Percentiles rank a stretch among this genome's conserved stretches.
phyloP scores from a whole-genome alignment of 2,329 filamentous ascomycete genomes.

The Dissoconium aciculare region DNA sequence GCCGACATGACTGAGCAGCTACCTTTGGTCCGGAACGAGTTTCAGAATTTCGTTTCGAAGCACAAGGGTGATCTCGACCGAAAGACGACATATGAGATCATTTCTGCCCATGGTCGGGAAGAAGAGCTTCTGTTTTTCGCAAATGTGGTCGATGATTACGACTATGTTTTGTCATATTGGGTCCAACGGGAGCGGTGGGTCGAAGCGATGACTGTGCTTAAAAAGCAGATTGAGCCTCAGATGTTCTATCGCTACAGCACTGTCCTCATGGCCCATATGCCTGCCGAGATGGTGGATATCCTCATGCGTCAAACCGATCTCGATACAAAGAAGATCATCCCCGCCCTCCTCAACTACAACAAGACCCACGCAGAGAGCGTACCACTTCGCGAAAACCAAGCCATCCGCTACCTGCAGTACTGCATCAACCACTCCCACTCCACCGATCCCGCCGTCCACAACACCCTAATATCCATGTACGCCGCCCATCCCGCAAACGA shows the following conservation, averaged over 20 bases:
- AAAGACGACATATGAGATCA: conserved; percentile 88
- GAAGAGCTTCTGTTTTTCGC: conserved; percentile 86
- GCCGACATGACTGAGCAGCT: conserved; percentile 56
- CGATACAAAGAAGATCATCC: conserved; percentile 75
- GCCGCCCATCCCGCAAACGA: conserved; percentile 71
- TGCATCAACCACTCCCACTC: conserved; percentile 77
- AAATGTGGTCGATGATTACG: conserved; percentile 74
- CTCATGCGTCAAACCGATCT: conserved; percentile 82
- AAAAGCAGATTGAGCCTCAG: conserved; percentile 80
- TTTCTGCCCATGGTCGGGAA: conserved; percentile 88
- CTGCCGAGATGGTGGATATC: conserved; percentile 81
- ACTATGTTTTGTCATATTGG: conserved; percentile 94
- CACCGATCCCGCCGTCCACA: conserved; percentile 77
- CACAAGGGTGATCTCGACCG: conserved; percentile 79
- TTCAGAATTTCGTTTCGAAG: conserved; percentile 70
- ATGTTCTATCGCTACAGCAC: conserved; percentile 95
- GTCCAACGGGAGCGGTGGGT: conserved; percentile 86
- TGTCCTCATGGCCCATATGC: conserved; percentile 82
- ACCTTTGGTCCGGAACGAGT: conserved; percentile 57
- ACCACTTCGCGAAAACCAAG: conserved; percentile 62
- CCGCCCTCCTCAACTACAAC: conserved; percentile 87
- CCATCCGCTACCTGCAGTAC: conserved; percentile 82
- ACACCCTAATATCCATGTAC: conserved; percentile 91
- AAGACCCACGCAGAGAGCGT: conserved; percentile 47
- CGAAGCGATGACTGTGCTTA: conserved; percentile 74